phyloP scores from a whole-genome alignment of 1,284 basidiomycete species.

The Cutaneotrichosporon sp. region DNA sequence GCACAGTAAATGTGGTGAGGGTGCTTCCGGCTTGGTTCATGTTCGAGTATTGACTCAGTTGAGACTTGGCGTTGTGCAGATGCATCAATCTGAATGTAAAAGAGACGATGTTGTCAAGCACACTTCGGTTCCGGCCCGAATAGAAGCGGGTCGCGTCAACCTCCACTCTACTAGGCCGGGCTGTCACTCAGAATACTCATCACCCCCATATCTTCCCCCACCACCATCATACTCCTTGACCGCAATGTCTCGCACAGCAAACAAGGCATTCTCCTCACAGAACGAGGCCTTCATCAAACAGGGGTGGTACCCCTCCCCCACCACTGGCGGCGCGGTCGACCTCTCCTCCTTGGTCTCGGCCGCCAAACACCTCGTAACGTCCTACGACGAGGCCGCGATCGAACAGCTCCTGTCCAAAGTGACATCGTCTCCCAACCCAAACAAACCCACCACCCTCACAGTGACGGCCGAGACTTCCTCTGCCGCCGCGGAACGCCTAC shows the following conservation, averaged over 20 bases:
- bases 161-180: neutral
- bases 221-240: neutral
- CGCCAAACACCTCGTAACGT: neutral
- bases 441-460: neutral
- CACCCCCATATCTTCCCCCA: neutral
- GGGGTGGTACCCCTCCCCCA: constrained; percentile 11
- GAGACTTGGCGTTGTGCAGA: too few relatives aligned
- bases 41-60: neutral
- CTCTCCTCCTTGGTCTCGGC: constrained; percentile 9
- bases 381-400: constrained; percentile 13
- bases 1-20: neutral
- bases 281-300: constrained; percentile 18
- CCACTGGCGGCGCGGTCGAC: constrained; percentile 12
- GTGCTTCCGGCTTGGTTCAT: neutral
- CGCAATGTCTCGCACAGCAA: constrained; percentile 8
- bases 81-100: too few relatives aligned
- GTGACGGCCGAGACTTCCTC: constrained; percentile 21
- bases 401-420: neutral
- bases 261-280: constrained; percentile 11
- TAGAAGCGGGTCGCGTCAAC: neutral
- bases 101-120: too few relatives aligned
- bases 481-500: constrained; percentile 17
- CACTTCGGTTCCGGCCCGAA: neutral
- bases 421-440: neutral
- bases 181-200: neutral